A percentile compares a stretch with the other conserved stretches of the same genome.
These are phyloP conservation scores for Tagetes erecta DNA, from an alignment of 129 eudicot species.

Conservation along the genomic window DNA sequence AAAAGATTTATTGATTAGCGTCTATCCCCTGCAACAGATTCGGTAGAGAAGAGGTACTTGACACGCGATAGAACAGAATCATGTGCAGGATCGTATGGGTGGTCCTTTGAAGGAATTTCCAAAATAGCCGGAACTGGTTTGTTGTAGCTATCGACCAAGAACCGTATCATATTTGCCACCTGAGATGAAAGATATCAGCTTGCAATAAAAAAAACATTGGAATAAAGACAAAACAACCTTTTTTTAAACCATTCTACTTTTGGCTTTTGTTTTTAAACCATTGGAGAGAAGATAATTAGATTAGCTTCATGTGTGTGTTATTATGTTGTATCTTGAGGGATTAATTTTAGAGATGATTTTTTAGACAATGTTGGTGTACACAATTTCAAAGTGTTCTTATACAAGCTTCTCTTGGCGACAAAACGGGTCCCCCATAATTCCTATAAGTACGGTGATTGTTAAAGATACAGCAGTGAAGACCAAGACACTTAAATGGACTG, in stretches of 20 bases:
- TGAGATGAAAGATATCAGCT: constrained; percentile 21
- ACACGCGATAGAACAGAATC: constrained; percentile 96
- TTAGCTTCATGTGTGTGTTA: background rate
- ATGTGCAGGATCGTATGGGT: constrained; percentile 93
- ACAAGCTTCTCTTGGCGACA: background rate
- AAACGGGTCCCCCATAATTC: background rate
- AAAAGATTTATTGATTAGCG: constrained; percentile 41
- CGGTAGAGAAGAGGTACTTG: constrained; percentile 79
- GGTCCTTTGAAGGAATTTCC: constrained; percentile 99
- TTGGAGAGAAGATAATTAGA: background rate
- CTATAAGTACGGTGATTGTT: background rate
- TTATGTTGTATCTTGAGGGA: background rate
- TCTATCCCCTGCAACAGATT: constrained; percentile 76
- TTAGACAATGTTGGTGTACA: background rate
- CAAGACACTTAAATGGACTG: background rate
- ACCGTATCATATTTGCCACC: constrained; percentile 97
- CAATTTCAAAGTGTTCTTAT: background rate
- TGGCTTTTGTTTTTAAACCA: background rate
- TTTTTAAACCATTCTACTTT: background rate
- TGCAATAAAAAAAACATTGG: background rate
- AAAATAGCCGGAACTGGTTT: constrained; percentile 93
- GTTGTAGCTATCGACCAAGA: constrained; percentile 94
- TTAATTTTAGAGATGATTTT: background rate
- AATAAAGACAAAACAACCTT: background rate
- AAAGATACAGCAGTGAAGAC: background rate